A percentile compares a stretch with the other conserved stretches of the same genome.
Evolutionary conservation across 768 basidiomycete species (phyloP).

Genomic region (Cubamyces sp.): DNA sequence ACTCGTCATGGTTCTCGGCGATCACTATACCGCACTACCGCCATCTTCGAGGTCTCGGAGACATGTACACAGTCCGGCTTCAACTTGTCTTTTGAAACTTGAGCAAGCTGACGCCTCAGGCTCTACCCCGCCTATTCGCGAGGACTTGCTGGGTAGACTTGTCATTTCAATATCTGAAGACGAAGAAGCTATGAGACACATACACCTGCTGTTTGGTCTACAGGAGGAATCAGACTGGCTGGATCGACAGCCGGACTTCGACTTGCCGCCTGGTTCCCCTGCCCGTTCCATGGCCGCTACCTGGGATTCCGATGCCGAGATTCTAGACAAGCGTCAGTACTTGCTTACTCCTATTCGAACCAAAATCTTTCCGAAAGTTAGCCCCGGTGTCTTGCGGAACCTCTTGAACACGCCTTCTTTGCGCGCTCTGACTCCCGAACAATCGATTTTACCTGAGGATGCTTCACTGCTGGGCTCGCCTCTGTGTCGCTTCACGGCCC

Average conservation of each 20-base stretch:
- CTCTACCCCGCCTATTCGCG: neutral
- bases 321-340: conserved; percentile 18
- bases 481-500: neutral
- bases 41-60: too few species aligned
- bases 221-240: neutral
- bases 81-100: too few species aligned
- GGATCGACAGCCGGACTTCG: neutral
- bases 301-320: neutral
- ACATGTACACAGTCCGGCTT: too few species aligned
- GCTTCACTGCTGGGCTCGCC: conserved; percentile 12
- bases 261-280: neutral
- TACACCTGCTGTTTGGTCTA: conserved; percentile 8
- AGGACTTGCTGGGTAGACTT: neutral
- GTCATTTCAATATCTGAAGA: neutral
- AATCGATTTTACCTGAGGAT: conserved; percentile 2
- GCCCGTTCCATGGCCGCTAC: neutral
- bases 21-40: conserved; percentile 6
- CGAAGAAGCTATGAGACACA: neutral
- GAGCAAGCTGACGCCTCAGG: neutral
- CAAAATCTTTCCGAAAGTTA: conserved; percentile 20
- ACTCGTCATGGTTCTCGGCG: neutral
- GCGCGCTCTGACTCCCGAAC: conserved; percentile 17
- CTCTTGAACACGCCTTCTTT: conserved; percentile 20
- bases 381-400: conserved; percentile 14
- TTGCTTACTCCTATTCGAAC: conserved; percentile 20